These are phyloP conservation scores for Fragaria nilgerrensis DNA, from an alignment of 306 rosid species.

Conservation along the genomic window DNA sequence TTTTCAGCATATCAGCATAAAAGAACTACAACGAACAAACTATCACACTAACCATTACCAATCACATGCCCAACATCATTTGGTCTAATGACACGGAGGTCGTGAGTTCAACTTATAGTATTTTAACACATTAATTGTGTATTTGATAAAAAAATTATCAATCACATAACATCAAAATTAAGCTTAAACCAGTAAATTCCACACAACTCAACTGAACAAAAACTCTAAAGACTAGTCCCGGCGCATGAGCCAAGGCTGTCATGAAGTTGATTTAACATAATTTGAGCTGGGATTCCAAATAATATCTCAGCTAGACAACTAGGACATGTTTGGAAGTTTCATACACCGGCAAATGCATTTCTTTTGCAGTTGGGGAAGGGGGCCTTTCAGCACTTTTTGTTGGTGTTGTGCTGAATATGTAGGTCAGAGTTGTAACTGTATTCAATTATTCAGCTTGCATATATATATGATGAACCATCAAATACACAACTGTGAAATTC, in stretches of 20 bases:
- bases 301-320: background rate
- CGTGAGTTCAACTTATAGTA: no score
- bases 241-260: background rate
- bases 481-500: background rate
- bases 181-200: background rate
- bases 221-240: background rate
- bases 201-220: no score
- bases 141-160: no score
- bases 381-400: background rate
- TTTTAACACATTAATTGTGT: no score
- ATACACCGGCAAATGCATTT: background rate
- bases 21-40: no score
- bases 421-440: background rate
- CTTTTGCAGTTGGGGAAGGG: background rate
- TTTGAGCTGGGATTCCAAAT: background rate
- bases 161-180: background rate
- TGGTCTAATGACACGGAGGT: no score
- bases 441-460: background rate
- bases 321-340: slow-evolving; percentile 1
- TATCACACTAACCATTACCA: no score
- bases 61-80: no score
- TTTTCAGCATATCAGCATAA: no score
- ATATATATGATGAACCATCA: background rate
- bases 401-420: background rate
- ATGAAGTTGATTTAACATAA: background rate